Percentiles rank a stretch among this genome's conserved stretches.
These are phyloP conservation scores for Mycosarcoma mackinlayi DNA, from an alignment of 1,284 basidiomycete species.

Conservation along the genomic window DNA sequence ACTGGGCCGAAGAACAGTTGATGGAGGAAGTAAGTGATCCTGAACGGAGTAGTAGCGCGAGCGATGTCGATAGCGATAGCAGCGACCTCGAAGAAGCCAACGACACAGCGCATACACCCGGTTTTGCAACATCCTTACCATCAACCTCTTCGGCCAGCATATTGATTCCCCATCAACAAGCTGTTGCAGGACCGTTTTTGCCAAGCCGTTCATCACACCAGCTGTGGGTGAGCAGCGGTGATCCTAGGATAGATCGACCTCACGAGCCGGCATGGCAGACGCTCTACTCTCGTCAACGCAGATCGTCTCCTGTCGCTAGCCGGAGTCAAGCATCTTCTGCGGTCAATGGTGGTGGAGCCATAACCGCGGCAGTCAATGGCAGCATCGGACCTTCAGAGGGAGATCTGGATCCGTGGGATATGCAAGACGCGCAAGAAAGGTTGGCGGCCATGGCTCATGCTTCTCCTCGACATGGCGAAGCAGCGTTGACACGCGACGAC, in stretches of 20 bases:
- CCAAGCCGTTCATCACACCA: slow-evolving; percentile 7
- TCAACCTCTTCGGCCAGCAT: neutral
- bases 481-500: neutral
- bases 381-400: slow-evolving; percentile 37
- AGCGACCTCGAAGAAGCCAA: neutral
- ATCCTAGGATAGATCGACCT: slow-evolving; percentile 19
- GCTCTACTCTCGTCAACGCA: slow-evolving; percentile 31
- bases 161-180: neutral
- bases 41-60: slow-evolving; percentile 7
- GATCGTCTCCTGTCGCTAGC: slow-evolving; percentile 1
- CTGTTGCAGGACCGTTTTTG: neutral
- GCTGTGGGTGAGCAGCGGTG: slow-evolving; percentile 1
- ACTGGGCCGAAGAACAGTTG: slow-evolving; percentile 49
- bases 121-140: neutral
- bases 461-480: neutral
- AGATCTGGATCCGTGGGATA: slow-evolving; percentile 51
- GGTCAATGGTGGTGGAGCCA: neutral
- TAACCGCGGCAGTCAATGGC: neutral
- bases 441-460: slow-evolving; percentile 23
- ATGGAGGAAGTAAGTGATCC: slow-evolving; percentile 45
- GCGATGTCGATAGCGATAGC: slow-evolving; percentile 3
- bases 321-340: neutral
- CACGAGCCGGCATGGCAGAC: slow-evolving; percentile 46
- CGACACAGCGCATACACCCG: neutral
- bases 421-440: slow-evolving; percentile 44